These are phyloP conservation scores for Blastomyces silverae DNA, from an alignment of 2,329 filamentous ascomycete species.

Conservation along the genomic window DNA sequence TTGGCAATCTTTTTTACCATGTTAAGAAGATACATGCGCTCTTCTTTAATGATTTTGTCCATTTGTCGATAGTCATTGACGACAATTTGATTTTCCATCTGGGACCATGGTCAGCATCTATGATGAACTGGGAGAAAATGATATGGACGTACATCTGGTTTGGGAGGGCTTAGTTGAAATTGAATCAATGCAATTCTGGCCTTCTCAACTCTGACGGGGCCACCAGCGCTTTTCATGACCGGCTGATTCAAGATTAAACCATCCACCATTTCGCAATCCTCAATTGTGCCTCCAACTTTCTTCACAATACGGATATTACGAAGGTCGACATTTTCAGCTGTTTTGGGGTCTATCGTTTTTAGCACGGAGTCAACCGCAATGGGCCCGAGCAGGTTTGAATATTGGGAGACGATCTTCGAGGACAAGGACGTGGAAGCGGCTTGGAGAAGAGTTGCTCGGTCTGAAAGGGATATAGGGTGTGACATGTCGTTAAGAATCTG, in stretches of 20 bases:
- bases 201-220: conserved; percentile 91
- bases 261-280: conserved; percentile 95
- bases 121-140: conserved; percentile 19
- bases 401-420: conserved; percentile 97
- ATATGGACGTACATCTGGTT: conserved; percentile 70
- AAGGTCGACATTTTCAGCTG: conserved; percentile 90
- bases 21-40: conserved; percentile 94
- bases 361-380: conserved; percentile 97
- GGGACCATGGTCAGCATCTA: conserved; percentile 22
- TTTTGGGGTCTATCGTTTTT: conserved; percentile 92
- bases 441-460: conserved; percentile 85
- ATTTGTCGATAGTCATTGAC: conserved; percentile 99
- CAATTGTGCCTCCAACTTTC: conserved; percentile 96
- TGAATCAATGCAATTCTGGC: conserved; percentile 94
- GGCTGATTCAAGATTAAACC: conserved; percentile 87
- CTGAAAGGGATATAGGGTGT: conserved; percentile 79
- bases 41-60: conserved; percentile 99
- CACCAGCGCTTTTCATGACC: conserved; percentile 87
- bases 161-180: conserved; percentile 96
- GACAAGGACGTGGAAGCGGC: conserved; percentile 94
- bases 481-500: conserved; percentile 92
- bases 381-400: conserved; percentile 87
- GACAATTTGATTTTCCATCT: conserved; percentile 99
- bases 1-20: conserved; percentile 99
- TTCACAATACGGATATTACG: conserved; percentile 96